phyloP scores from a whole-genome alignment of 1,284 basidiomycete genomes.

The Garcileccinum viscosum region DNA sequence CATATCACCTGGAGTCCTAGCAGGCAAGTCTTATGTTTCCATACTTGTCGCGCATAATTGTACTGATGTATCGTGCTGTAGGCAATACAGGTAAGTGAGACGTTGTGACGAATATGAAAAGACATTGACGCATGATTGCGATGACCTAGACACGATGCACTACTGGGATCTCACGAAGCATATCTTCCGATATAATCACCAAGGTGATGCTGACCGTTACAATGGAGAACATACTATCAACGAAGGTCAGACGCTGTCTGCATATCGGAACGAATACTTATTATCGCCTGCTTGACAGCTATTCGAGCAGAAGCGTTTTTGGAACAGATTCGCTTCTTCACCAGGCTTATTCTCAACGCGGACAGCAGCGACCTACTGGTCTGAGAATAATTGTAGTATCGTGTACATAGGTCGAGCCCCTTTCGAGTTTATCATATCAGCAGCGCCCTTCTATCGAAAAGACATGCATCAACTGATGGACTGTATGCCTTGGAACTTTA shows the following conservation, averaged over 20 bases:
- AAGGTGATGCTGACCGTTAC: background rate
- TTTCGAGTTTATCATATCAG: too few relatives aligned
- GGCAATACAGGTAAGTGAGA: background rate
- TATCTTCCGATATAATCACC: background rate
- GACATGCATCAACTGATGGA: too few relatives aligned
- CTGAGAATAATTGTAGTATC: too few relatives aligned
- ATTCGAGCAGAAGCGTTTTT: background rate
- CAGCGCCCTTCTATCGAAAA: too few relatives aligned
- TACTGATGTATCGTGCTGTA: background rate
- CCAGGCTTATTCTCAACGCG: background rate
- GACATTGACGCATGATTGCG: background rate
- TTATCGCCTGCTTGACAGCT: background rate
- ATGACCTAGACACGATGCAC: background rate
- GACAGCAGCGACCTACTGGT: background rate
- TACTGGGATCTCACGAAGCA: background rate
- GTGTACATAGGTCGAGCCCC: too few relatives aligned
- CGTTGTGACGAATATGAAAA: background rate
- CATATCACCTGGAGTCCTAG: background rate
- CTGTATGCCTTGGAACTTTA: too few relatives aligned
- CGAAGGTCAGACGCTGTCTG: background rate
- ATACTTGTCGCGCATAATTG: background rate
- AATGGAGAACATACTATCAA: background rate
- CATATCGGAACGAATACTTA: background rate
- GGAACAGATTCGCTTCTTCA: background rate
- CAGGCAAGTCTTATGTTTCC: background rate